phyloP scores from a whole-genome alignment of 2,329 filamentous ascomycete species.

The Pestalotiopsis sp. region DNA sequence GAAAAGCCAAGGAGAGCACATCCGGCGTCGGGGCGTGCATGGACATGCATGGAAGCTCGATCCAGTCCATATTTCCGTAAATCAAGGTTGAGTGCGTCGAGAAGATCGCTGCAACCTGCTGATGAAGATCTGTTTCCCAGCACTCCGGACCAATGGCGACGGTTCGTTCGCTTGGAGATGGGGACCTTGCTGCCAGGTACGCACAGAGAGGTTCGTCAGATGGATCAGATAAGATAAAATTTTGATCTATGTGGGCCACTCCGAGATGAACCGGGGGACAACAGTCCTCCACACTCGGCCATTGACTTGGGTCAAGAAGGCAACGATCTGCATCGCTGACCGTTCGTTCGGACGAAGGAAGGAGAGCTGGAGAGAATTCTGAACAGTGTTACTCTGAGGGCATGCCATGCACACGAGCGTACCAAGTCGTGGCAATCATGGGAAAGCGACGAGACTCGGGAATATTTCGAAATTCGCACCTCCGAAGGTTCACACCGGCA shows the following conservation, averaged over 20 bases:
- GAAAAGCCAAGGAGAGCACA: not conserved
- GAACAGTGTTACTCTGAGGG: not conserved
- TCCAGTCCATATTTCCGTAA: not conserved
- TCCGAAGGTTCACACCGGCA: no score
- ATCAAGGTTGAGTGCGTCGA: not conserved
- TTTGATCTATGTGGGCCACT: constrained; percentile 6
- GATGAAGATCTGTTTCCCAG: not conserved
- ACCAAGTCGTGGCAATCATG: not conserved
- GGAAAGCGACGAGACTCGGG: no score
- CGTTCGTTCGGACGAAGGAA: not conserved
- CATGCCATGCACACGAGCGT: not conserved
- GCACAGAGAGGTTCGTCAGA: not conserved
- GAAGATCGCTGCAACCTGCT: not conserved
- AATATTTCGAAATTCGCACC: no score
- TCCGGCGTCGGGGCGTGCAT: not conserved
- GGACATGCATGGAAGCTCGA: not conserved
- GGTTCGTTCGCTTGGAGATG: not conserved
- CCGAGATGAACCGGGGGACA: not conserved
- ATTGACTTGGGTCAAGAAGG: not conserved
- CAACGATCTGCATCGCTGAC: not conserved
- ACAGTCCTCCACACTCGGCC: constrained; percentile 1
- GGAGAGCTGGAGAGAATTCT: not conserved
- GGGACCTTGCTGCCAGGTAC: not conserved
- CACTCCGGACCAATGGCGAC: not conserved
- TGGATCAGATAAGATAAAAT: constrained; percentile 12